Evolutionary conservation across 306 rosid genomes (phyloP).

Genomic region (Gillenia trifoliata): DNA sequence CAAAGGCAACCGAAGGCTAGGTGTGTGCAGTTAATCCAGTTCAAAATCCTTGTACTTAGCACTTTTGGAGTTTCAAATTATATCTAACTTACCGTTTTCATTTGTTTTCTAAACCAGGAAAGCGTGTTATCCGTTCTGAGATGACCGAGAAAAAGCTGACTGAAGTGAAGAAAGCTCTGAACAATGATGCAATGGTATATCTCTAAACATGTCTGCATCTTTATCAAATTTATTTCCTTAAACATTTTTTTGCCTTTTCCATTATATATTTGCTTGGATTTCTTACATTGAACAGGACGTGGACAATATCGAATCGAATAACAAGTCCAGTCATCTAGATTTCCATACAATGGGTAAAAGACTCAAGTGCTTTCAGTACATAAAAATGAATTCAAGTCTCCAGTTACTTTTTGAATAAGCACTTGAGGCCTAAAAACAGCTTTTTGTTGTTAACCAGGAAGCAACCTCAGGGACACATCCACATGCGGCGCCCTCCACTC

Average conservation of each 20-base stretch:
- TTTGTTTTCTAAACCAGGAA: slow-evolving; percentile 43
- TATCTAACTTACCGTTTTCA: not conserved
- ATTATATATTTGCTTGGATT: not conserved
- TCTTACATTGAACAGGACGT: slow-evolving; percentile 49
- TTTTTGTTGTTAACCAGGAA: slow-evolving; percentile 48
- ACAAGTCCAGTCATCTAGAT: slow-evolving; percentile 31
- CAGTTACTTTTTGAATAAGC: not conserved
- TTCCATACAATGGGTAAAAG: slow-evolving; percentile 36
- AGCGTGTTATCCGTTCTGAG: slow-evolving; percentile 79
- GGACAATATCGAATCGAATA: slow-evolving; percentile 40
- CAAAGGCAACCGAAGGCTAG: slow-evolving; percentile 70
- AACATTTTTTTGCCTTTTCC: not conserved
- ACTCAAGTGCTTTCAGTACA: not conserved
- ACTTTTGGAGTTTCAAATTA: not conserved
- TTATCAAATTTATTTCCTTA: not conserved
- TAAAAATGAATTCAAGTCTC: not conserved
- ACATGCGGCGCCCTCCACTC: slow-evolving; percentile 84
- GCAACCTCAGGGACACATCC: slow-evolving; percentile 49
- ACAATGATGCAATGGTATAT: slow-evolving; percentile 57
- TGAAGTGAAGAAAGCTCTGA: slow-evolving; percentile 67
- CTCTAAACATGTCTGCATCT: not conserved
- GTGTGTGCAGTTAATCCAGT: slow-evolving; percentile 22
- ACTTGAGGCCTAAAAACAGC: slow-evolving; percentile 11
- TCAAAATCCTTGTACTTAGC: not conserved
- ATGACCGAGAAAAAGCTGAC: slow-evolving; percentile 53